These are phyloP conservation scores for Oryza rufipogon DNA, from an alignment of 176 grass and related monocot genomes.

Conservation along the genomic window DNA sequence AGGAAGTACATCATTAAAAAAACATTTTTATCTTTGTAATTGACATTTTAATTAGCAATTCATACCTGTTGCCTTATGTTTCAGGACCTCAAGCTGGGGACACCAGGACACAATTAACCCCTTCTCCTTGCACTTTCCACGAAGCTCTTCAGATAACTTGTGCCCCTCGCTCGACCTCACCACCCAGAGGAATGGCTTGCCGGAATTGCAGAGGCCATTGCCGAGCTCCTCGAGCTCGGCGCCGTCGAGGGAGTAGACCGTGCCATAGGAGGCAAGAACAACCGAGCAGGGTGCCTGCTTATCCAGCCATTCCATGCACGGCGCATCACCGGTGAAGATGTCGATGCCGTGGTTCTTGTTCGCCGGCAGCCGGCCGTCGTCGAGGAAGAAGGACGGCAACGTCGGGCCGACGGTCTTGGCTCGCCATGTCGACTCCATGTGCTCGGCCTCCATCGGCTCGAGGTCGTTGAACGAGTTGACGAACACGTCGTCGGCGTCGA, in stretches of 20 bases:
- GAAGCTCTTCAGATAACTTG: slow-evolving; percentile 5
- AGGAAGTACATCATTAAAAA: too few relatives aligned
- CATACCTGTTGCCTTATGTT: slow-evolving; percentile 14
- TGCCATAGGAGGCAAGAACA: slow-evolving; percentile 45
- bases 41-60: too few relatives aligned
- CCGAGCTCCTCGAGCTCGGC: slow-evolving; percentile 40
- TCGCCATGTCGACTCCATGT: slow-evolving; percentile 35
- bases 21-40: too few relatives aligned
- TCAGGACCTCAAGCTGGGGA: slow-evolving; percentile 43
- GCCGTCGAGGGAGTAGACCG: background rate
- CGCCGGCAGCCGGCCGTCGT: slow-evolving; percentile 8
- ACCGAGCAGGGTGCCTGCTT: slow-evolving; percentile 36
- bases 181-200: slow-evolving; percentile 31
- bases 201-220: background rate
- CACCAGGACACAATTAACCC: slow-evolving; percentile 27
- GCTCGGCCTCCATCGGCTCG: slow-evolving; percentile 42
- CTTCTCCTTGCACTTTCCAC: background rate
- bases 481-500: slow-evolving; percentile 35
- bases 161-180: background rate
- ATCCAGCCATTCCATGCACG: slow-evolving; percentile 45
- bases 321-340: background rate
- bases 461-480: slow-evolving; percentile 34
- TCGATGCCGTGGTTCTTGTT: slow-evolving; percentile 46
- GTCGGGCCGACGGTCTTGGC: slow-evolving; percentile 53
- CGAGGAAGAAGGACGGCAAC: slow-evolving; percentile 36